These are phyloP conservation scores for Geotrichum aggregatum DNA, from an alignment of 1,139 yeast genomes.

Conservation along the genomic window DNA sequence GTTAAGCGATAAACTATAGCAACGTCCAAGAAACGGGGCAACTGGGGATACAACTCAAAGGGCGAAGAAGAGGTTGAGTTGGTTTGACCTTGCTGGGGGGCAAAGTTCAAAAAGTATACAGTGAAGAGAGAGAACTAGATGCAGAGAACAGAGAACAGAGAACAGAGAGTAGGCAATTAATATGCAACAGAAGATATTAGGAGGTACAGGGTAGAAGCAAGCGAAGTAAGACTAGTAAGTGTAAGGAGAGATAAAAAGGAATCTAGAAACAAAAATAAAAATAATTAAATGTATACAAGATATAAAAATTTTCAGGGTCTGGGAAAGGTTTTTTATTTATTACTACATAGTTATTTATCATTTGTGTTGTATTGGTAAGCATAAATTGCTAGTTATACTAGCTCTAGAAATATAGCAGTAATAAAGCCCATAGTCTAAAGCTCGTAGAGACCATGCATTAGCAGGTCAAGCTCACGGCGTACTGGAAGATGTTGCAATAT, in stretches of 20 bases:
- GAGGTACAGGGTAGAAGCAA: too few species aligned
- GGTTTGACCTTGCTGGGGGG: neutral
- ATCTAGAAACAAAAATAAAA: neutral
- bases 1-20: neutral
- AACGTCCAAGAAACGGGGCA: conserved; percentile 4
- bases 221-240: too few species aligned
- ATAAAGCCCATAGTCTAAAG: too few species aligned
- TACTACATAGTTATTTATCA: too few species aligned
- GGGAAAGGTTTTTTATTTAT: neutral
- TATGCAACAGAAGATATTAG: too few species aligned
- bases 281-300: neutral
- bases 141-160: neutral
- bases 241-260: neutral
- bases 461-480: too few species aligned
- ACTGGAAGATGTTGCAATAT: too few species aligned
- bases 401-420: too few species aligned
- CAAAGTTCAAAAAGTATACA: neutral
- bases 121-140: neutral
- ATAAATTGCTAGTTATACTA: too few species aligned
- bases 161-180: neutral
- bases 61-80: neutral
- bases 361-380: too few species aligned
- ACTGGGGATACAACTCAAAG: neutral
- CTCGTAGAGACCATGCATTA: too few species aligned
- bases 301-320: neutral